Conservation (phyloP, 768 basidiomycete genomes). For the Hydnum rufescens region DNA sequence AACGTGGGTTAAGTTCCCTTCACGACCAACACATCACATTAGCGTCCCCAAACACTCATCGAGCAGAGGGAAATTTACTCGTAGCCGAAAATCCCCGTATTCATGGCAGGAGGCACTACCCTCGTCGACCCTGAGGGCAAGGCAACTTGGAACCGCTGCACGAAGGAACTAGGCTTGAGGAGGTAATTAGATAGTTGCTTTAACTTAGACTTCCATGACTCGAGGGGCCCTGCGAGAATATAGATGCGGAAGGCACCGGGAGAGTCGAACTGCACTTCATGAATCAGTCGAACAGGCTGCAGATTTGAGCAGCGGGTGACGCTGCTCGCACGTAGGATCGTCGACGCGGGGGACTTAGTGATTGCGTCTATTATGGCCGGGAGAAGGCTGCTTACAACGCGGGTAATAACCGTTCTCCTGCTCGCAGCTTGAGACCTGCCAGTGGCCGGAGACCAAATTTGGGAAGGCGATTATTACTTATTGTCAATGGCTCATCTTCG, state of each 20-base stretch:
- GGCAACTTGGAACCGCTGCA: not conserved
- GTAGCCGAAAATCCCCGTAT: not conserved
- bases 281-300: not conserved
- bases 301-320: not conserved
- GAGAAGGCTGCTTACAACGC: not conserved
- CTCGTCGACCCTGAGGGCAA: not conserved
- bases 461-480: not conserved
- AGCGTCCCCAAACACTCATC: not conserved
- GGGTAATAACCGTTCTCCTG: not conserved
- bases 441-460: not conserved
- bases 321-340: not conserved
- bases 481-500: not conserved
- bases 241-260: not conserved
- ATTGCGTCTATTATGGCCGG: not conserved
- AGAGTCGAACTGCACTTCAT: not conserved
- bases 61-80: not conserved
- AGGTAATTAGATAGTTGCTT: not conserved
- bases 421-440: not conserved
- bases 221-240: not conserved
- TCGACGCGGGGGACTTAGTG: not conserved
- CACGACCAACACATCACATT: no score
- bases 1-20: not conserved
- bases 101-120: not conserved
- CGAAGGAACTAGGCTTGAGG: not conserved
- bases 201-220: not conserved